Evolutionary conservation across 2,329 filamentous ascomycete species (phyloP).

Genomic region (Scorias spongiosa): DNA sequence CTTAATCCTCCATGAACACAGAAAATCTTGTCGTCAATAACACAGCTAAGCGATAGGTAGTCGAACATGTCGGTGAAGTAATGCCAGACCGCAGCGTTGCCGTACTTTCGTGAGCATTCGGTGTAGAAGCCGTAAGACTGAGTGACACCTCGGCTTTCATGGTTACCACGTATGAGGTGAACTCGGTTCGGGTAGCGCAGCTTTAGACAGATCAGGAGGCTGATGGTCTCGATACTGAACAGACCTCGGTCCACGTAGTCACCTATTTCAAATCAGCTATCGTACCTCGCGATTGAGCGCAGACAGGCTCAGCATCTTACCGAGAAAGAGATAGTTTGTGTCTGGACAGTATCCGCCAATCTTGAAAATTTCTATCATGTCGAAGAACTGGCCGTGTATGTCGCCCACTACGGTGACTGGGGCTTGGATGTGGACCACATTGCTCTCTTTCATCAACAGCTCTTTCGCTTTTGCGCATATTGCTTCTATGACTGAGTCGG

Average conservation of each 20-base stretch:
- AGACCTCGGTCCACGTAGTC: slow-evolving; percentile 98
- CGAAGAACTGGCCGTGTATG: slow-evolving; percentile 97
- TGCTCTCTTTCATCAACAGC: slow-evolving; percentile 98
- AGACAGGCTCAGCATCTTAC: slow-evolving; percentile 32
- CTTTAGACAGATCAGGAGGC: slow-evolving; percentile 90
- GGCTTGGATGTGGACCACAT: slow-evolving; percentile 91
- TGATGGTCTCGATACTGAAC: slow-evolving; percentile 98
- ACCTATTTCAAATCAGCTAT: slow-evolving; percentile 35
- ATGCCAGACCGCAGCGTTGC: slow-evolving; percentile 97
- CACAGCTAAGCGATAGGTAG: slow-evolving; percentile 87
- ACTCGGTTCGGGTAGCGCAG: slow-evolving; percentile 91
- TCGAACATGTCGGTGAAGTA: slow-evolving; percentile 99
- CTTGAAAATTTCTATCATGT: slow-evolving; percentile 97
- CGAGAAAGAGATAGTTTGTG: slow-evolving; percentile 95
- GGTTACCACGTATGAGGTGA: slow-evolving; percentile 91
- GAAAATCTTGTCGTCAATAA: slow-evolving; percentile 98
- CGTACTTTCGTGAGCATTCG: slow-evolving; percentile 94
- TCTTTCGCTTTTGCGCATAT: slow-evolving; percentile 99
- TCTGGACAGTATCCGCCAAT: slow-evolving; percentile 96
- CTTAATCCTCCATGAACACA: slow-evolving; percentile 78
- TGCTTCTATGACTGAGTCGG: slow-evolving; percentile 95
- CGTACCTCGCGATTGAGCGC: too few relatives aligned
- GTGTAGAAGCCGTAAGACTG: slow-evolving; percentile 99
- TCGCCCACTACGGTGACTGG: slow-evolving; percentile 96
- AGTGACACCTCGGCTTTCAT: slow-evolving; percentile 92